Conservation (phyloP, 2,329 filamentous ascomycete species). For the Penicillium sp. region DNA sequence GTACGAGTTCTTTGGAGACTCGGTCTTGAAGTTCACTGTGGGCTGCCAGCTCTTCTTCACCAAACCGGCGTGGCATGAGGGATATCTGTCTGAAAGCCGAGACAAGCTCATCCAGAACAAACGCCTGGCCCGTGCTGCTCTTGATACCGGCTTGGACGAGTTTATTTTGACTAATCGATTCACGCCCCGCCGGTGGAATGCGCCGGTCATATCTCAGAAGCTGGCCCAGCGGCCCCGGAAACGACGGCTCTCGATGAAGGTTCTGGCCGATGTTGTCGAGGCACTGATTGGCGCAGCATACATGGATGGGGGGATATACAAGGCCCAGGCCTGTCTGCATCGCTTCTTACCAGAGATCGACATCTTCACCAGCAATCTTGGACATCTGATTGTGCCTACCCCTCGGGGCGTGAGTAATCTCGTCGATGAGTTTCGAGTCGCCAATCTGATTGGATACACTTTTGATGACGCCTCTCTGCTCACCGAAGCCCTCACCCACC, state of each 20-base stretch:
- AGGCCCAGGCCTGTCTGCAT: slow-evolving; percentile 62
- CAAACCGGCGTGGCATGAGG: slow-evolving; percentile 69
- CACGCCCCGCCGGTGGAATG: slow-evolving; percentile 69
- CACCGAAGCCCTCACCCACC: slow-evolving; percentile 76
- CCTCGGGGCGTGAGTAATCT: slow-evolving; percentile 9
- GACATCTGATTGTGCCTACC: neutral
- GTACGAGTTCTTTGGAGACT: slow-evolving; percentile 84
- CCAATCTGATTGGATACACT: slow-evolving; percentile 57
- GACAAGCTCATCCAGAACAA: slow-evolving; percentile 71
- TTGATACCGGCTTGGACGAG: slow-evolving; percentile 62
- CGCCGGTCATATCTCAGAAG: slow-evolving; percentile 55
- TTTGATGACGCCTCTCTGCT: slow-evolving; percentile 69
- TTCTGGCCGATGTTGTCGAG: slow-evolving; percentile 83
- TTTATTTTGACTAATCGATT: slow-evolving; percentile 71
- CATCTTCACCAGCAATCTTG: slow-evolving; percentile 13
- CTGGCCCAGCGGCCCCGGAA: slow-evolving; percentile 16
- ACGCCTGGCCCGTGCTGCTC: slow-evolving; percentile 64
- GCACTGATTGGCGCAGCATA: slow-evolving; percentile 75
- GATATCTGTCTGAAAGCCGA: slow-evolving; percentile 67
- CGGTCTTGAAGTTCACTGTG: slow-evolving; percentile 71
- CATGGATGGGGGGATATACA: slow-evolving; percentile 63
- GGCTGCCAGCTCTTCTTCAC: slow-evolving; percentile 62
- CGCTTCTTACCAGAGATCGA: slow-evolving; percentile 62
- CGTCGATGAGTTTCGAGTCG: slow-evolving; percentile 17
- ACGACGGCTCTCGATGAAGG: slow-evolving; percentile 66